These are phyloP conservation scores for Verticillium zaregamsianum DNA, from an alignment of 2,329 filamentous ascomycete species.

Conservation along the genomic window DNA sequence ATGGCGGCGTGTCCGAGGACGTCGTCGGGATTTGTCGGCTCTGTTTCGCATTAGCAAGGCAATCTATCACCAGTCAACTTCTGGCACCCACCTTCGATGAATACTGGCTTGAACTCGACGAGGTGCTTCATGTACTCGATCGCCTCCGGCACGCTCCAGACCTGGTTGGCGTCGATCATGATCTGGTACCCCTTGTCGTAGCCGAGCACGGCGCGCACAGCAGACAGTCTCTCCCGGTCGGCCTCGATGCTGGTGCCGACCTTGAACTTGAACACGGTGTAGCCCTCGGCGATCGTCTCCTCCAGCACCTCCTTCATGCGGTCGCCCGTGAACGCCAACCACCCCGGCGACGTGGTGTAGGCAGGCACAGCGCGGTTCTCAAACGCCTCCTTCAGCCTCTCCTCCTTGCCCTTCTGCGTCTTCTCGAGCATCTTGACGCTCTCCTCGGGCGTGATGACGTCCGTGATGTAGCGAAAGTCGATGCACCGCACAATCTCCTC, in stretches of 20 bases:
- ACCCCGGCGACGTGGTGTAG: conserved; percentile 66
- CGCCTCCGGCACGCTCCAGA: conserved; percentile 65
- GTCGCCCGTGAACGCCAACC: conserved; percentile 64
- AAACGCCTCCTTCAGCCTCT: conserved; percentile 57
- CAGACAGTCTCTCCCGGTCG: conserved; percentile 51
- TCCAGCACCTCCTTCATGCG: conserved; percentile 59
- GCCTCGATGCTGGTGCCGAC: conserved; percentile 56
- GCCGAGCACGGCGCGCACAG: conserved; percentile 59
- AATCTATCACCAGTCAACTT: not conserved
- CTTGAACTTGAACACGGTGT: conserved; percentile 65
- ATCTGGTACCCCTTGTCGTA: conserved; percentile 62
- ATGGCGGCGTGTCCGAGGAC: conserved; percentile 65
- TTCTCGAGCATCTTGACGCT: conserved; percentile 56
- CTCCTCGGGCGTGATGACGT: conserved; percentile 64
- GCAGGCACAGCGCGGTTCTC: conserved; percentile 58
- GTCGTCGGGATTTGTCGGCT: conserved; percentile 65
- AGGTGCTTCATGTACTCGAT: conserved; percentile 64
- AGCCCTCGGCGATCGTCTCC: conserved; percentile 58
- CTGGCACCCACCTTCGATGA: conserved; percentile 41
- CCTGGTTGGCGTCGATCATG: conserved; percentile 69
- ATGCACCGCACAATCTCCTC: conserved; percentile 64
- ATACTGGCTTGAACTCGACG: conserved; percentile 59
- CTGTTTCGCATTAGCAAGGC: conserved; percentile 29
- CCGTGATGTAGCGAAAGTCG: conserved; percentile 68
- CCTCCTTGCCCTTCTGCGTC: conserved; percentile 51